These are phyloP conservation scores for Vicia villosa DNA, from an alignment of 306 rosid genomes.

Conservation along the genomic window DNA sequence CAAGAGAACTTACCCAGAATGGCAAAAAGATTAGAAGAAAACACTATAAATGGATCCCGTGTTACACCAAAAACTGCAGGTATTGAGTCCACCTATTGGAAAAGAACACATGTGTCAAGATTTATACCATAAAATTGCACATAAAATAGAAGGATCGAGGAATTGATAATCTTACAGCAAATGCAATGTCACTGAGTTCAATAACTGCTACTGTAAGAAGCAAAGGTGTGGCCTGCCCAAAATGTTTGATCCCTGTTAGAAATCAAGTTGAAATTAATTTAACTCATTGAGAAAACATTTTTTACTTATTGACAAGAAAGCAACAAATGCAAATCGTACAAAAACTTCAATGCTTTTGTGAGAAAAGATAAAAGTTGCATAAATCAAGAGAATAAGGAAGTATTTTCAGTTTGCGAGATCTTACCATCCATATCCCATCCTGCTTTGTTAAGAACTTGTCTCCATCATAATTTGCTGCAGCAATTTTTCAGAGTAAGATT, in stretches of 20 bases:
- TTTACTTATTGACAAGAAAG: conserved; percentile 28
- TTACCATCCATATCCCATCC: conserved; percentile 81
- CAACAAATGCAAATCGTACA: conserved; percentile 32
- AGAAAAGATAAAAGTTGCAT: background rate
- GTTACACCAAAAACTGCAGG: conserved; percentile 98
- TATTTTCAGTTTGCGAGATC: conserved; percentile 45
- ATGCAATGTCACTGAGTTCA: conserved; percentile 97
- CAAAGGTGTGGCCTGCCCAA: conserved; percentile 99
- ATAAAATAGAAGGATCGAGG: conserved; percentile 33
- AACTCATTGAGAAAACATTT: conserved; percentile 31
- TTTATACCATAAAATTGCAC: conserved; percentile 22
- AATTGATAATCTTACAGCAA: conserved; percentile 68
- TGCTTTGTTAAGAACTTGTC: conserved; percentile 74
- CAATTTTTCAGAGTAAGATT: conserved; percentile 35
- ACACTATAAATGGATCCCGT: conserved; percentile 87
- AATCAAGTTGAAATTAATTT: conserved; percentile 66
- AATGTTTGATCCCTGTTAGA: conserved; percentile 98
- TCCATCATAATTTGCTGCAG: conserved; percentile 79
- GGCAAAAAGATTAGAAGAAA: conserved; percentile 87
- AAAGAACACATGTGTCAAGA: conserved; percentile 31
- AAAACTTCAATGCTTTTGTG: conserved; percentile 23
- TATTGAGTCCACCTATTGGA: conserved; percentile 81
- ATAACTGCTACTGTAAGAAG: conserved; percentile 92
- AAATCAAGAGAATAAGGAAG: conserved; percentile 18
- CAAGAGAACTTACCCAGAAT: conserved; percentile 72